Evolutionary conservation across 306 rosid genomes (phyloP), one percentile per base, ranked within the genome.

Genomic region (Corylus avellana): DNA sequence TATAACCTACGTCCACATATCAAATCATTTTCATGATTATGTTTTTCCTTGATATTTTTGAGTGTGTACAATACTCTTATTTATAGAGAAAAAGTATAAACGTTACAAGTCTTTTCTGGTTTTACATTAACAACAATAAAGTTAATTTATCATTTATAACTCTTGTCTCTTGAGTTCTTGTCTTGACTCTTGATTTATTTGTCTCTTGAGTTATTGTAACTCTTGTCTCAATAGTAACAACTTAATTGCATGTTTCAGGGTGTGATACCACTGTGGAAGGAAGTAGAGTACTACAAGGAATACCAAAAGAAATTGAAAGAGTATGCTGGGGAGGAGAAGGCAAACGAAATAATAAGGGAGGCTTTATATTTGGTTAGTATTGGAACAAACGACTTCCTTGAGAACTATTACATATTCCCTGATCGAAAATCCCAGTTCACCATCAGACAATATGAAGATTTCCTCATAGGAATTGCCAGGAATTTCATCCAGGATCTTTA

Each of bases 261-360:
- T 47, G 94, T 90, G 5, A 88, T 92, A 82, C 94, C 97, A 46
- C 78, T 92, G 12, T 92, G 94, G 94, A 90, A 85, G 58, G 92
- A 92, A 80, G 87, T 92, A 11, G 90, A 84, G 75, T 87, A 78
- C 79, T 92, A 84, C 75, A 88, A 88, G 71, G 94, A 88, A 0
- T 90, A 92, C 82, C 90, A 85, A 67, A 27, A 29, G 22, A 86
- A 82, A 68, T 61, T 90, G 44, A 85, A 76, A 61, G 82, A 70
- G 42, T 18, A 82, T 57, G 46, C 82, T 76, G 92, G 93, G 1
- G 8, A 56, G 2, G 68, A 50, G 27, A 89, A 85, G 69, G 91
- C 91, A 2, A 86, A 82, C 32, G 25, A 64, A 54, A 80, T 84
- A 55, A 5, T 88, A 29, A 82, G 77, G 0, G 92, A 88, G 55